Evolutionary conservation across 768 basidiomycete species (phyloP).

Genomic region (Daedalea quercina): DNA sequence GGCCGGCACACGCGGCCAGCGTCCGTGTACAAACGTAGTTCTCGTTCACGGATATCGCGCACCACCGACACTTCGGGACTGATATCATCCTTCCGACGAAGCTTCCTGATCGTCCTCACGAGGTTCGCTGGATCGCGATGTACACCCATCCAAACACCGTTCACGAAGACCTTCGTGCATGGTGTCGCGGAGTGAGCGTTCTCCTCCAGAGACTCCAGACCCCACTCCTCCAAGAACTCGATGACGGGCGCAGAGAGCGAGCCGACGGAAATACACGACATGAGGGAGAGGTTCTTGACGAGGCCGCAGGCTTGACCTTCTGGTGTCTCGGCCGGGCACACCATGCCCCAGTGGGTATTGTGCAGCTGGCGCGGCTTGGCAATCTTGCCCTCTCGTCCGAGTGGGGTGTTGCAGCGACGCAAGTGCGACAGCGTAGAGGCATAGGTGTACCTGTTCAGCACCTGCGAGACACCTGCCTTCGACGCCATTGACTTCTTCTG

Average conservation of each 20-base stretch:
- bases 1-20: slow-evolving; percentile 96
- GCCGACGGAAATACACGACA: slow-evolving; percentile 97
- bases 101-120: slow-evolving; percentile 87
- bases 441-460: slow-evolving; percentile 97
- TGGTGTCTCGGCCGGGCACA: slow-evolving; percentile 98
- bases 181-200: slow-evolving; percentile 80
- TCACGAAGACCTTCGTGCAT: slow-evolving; percentile 95
- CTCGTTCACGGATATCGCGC: slow-evolving; percentile 93
- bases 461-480: slow-evolving; percentile 98
- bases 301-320: slow-evolving; percentile 99
- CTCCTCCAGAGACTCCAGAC: slow-evolving; percentile 90
- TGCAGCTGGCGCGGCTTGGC: slow-evolving; percentile 98
- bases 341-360: slow-evolving; percentile 99
- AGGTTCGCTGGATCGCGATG: slow-evolving; percentile 92
- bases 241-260: slow-evolving; percentile 94
- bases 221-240: slow-evolving; percentile 99
- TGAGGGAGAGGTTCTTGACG: slow-evolving; percentile 96
- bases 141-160: slow-evolving; percentile 99
- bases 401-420: slow-evolving; percentile 95
- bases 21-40: slow-evolving; percentile 91
- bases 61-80: slow-evolving; percentile 96
- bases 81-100: slow-evolving; percentile 92
- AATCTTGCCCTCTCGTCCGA: slow-evolving; percentile 98
- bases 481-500: slow-evolving; percentile 98
- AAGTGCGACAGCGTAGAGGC: slow-evolving; percentile 97